Base-by-base conservation (phyloP, 2,329 filamentous ascomycete species). In the Daldinia sp. region DNA sequence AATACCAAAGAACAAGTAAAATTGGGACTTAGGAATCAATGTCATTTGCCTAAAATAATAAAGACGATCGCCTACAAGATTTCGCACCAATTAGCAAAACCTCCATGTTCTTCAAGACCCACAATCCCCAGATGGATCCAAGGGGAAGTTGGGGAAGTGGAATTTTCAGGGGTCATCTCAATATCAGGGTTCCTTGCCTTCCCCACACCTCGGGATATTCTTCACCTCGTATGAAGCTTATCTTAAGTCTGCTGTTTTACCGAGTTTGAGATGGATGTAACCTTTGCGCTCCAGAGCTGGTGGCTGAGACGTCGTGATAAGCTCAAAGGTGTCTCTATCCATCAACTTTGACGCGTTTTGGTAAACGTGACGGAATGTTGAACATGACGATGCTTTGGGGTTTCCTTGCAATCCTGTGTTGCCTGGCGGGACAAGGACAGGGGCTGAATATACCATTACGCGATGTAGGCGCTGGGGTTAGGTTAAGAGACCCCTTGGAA, bases 121-220 rank as follows among this genome's bases (percentile, higher is more conserved):
- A 41, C 58, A 61, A 55, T 46, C 26, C 44, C 30, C 7, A 26
- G 26, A 30, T 10, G 48, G 54, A 62, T 50, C 62, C 62, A 41
- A 61, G 65, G 62, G 35, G 42, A 54, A 55, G 53, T 67, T 64
- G 65, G 65, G 42, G 60, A 63, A 67, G 65, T 60, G 60, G 60
- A 67, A 60, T 33, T 48, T 15, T 63, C 12, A 48, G 63, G 55
- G 59, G 60, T 60, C 46, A 55, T 46, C 2, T 39, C 23, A 33
- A 65, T 44, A 46, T 37, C 26, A 60, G 55, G 50, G 46, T 59
- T 59, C 50, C 9, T 13, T 44, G 18, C 6, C 46, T 58, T 59
- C 66, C 61, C 66, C 63, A 60, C 59, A 60, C 35, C 59, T 69
- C 67, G 63, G 59, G 50, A 28, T 62, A 63, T 60, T 57, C 35